Percentiles rank a stretch among this genome's conserved stretches.
Conservation (phyloP, 192 early-diverging fungal species). For the Coemansia javaensis region DNA sequence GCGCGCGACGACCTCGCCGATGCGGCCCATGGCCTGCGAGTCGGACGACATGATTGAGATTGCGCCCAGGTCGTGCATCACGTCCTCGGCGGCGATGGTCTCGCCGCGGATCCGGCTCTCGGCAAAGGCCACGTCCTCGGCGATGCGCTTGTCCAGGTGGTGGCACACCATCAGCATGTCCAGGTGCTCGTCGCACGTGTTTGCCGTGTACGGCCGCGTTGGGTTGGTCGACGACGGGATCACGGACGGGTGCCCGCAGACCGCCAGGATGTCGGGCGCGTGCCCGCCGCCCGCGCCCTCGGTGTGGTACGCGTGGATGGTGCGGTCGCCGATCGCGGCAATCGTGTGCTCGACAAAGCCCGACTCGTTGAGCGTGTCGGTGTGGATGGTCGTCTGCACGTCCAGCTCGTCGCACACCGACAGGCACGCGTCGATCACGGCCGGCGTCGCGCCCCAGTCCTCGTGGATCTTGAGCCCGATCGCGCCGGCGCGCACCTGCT, state of each 20-base stretch:
- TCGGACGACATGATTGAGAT: constrained; percentile 93
- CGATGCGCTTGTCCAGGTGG: constrained; percentile 86
- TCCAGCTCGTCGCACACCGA: constrained; percentile 81
- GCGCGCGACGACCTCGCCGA: constrained; percentile 86
- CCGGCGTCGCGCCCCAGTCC: constrained; percentile 95
- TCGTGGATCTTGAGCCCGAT: constrained; percentile 92
- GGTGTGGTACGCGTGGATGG: constrained; percentile 94
- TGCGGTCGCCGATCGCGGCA: constrained; percentile 82
- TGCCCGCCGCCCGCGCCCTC: constrained; percentile 97
- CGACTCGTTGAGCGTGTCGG: constrained; percentile 95
- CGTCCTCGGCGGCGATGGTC: constrained; percentile 95
- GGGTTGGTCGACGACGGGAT: constrained; percentile 95
- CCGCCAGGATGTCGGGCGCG: constrained; percentile 78
- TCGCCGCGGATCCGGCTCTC: constrained; percentile 94
- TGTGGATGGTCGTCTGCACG: constrained; percentile 87
- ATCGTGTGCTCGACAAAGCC: constrained; percentile 93
- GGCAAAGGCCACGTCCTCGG: constrained; percentile 96
- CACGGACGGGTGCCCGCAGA: constrained; percentile 75
- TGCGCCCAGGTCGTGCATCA: constrained; percentile 92
- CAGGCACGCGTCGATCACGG: constrained; percentile 88
- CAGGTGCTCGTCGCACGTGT: constrained; percentile 96
- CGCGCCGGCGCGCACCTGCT: constrained; percentile 82
- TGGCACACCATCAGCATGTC: constrained; percentile 99
- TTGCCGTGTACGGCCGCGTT: constrained; percentile 88
- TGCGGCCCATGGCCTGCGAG: constrained; percentile 93